Percentiles rank a stretch among this genome's conserved stretches.
Conservation (phyloP, 2,329 filamentous ascomycete species). For the Fusarium bulbicola region DNA sequence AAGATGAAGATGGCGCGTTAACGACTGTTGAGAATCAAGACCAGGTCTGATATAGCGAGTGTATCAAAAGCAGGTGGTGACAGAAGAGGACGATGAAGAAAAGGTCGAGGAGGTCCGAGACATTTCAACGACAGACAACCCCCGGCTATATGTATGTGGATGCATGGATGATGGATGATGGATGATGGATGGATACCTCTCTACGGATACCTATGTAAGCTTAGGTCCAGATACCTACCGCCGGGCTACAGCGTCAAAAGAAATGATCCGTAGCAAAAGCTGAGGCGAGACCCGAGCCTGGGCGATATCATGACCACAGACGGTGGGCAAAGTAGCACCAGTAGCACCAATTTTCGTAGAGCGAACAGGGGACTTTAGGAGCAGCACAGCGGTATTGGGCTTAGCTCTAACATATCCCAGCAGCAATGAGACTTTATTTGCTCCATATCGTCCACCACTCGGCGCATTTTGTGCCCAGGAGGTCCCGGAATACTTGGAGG, state of each 20-base stretch:
- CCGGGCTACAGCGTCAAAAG: conserved; percentile 26
- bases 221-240: conserved; percentile 1
- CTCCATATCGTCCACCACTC: conserved; percentile 38
- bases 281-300: conserved; percentile 41
- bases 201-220: neutral
- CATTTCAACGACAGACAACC: conserved; percentile 15
- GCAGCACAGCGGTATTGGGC: conserved; percentile 32
- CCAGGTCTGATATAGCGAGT: conserved; percentile 19
- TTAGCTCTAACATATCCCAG: conserved; percentile 31
- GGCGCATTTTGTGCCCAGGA: conserved; percentile 32
- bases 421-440: conserved; percentile 25
- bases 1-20: conserved; percentile 2
- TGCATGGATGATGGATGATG: neutral
- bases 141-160: neutral
- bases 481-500: conserved; percentile 17
- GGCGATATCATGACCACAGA: conserved; percentile 39
- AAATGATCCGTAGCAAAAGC: conserved; percentile 35
- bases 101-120: conserved; percentile 17
- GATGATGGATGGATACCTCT: neutral
- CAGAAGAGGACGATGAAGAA: conserved; percentile 18
- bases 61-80: conserved; percentile 27
- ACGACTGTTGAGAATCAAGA: conserved; percentile 20
- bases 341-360: conserved; percentile 23
- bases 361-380: conserved; percentile 27
- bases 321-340: conserved; percentile 20